Evolutionary conservation across 2,329 filamentous ascomycete genomes (phyloP), one percentile per base, ranked within the genome.

Genomic region (Apiospora hydei): DNA sequence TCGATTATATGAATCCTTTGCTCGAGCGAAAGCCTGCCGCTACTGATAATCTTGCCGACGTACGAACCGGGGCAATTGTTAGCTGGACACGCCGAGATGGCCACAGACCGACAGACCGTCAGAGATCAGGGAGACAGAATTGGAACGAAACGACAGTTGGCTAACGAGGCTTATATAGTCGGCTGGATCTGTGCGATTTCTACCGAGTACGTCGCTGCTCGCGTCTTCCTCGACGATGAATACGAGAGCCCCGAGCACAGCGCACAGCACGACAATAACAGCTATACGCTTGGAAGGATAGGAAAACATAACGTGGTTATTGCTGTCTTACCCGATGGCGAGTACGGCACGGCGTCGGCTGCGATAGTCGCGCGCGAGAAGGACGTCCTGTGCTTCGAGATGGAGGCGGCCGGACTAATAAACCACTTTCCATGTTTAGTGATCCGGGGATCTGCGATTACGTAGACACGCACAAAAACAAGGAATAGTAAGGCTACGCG

Each of bases 181-280:
- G 84, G 83, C n/a, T 85, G 83, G 83, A 84, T 87, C 7, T 85
- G 82, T 71, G 83, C 84, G 11, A 71, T 85, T 4, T 24, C 11
- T 0, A 77, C 74, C 0, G 84, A 86, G 69, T 79, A 77, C 67
- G 77, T 81, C 67, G 83, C 84, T 4, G 84, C 84, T 4, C 74
- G 76, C 43, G 75, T 69, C 0, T 81, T 85, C 38, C 81, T 86
- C 1, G 84, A 86, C 69, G 80, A 85, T 72, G 73, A 77, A 44
- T 80, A 85, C 69, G 77, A 77, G 0, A 4, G 24, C 0, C 79
- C 75, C 0, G 74, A 78, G 4, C 64, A 81, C 80, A 47, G 78
- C 26, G 13, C 69, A 0, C 49, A 10, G 1, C 43, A 78, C 16
- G 80, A 81, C 38, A 77, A 76, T 67, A 78, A 77, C 41, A 61